Evolutionary conservation across 108 stramenopile species (phyloP), one percentile per base, ranked within the genome.

Genomic region (Schizochytrium sp.): DNA sequence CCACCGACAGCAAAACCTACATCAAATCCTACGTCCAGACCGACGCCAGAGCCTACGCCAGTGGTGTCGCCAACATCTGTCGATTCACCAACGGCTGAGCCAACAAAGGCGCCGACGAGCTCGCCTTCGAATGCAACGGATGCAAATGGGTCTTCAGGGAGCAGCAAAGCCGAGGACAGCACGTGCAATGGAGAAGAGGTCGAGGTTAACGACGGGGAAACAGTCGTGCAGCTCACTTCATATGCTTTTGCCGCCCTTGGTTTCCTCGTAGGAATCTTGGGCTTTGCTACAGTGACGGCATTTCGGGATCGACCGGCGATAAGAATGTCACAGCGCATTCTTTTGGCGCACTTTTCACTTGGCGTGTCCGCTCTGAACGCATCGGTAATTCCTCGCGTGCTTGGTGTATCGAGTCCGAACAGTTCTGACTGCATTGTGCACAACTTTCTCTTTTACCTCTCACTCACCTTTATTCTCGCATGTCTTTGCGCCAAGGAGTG

Each of bases 401-500:
- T 83, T 14, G 23, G 76, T 53, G 14, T 53, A 6, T 53, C 51
- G 18, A 47, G 76, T 16, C 76, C 76, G n/a, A 21, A 12, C n/a
- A 6, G 16, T 6, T 10, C 51, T 43, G 45, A 47, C 48, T 83
- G 76, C 76, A 12, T 53, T 4, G n/a, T 12, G n/a, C n/a, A 53
- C 51, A 25, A 6, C 6, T 21, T 83, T 12, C 6, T 83, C 10
- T 83, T 83, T 34, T 83, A 83, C 51, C 51, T 83, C 28, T 21
- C 48, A 6, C 25, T 53, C n/a, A 53, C 76, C 23, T 83, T 83
- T 18, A 53, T 23, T 12, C 45, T 83, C 51, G 45, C 76, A 14
- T 83, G 76, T 34, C 76, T 83, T 23, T 83, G 76, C 51, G 76
- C 28, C 48, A 83, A 83, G 76, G 76, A 83, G 76, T 83, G 45